These are phyloP conservation scores for Rosa hybrid DNA, from an alignment of 331 rosid genomes.

Conservation along the genomic window DNA sequence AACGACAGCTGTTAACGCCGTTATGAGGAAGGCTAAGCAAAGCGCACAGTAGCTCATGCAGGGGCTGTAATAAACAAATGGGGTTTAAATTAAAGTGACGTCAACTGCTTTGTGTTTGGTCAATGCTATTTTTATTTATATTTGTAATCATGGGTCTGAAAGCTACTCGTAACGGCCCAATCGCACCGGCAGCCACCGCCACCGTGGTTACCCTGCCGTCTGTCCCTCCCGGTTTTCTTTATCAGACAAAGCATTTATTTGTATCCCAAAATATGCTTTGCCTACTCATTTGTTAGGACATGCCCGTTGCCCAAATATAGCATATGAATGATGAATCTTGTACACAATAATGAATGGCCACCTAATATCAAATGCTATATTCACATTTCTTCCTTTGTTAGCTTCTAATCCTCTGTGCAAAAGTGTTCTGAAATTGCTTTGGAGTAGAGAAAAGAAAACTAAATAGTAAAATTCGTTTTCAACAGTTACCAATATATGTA, in stretches of 20 bases:
- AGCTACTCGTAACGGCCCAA: slow-evolving; percentile 44
- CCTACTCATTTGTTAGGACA: background rate
- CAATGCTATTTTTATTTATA: slow-evolving; percentile 35
- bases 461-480: background rate
- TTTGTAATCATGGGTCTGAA: slow-evolving; percentile 33
- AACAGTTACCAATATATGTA: background rate
- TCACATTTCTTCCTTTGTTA: background rate
- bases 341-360: background rate
- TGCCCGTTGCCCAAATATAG: slow-evolving; percentile 1
- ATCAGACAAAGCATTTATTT: background rate
- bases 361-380: background rate
- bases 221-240: slow-evolving; percentile 8
- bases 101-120: slow-evolving; percentile 49
- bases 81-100: slow-evolving; percentile 32
- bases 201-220: background rate
- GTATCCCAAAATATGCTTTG: background rate
- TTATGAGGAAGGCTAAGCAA: slow-evolving; percentile 20
- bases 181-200: background rate
- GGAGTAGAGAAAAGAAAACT: too few species aligned
- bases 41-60: slow-evolving; percentile 25
- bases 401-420: background rate
- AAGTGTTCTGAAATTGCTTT: background rate
- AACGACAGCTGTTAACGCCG: slow-evolving; percentile 77
- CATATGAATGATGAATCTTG: background rate
- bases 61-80: background rate